phyloP scores from a whole-genome alignment of 148 eudicot species.

The Rheum nobile region DNA sequence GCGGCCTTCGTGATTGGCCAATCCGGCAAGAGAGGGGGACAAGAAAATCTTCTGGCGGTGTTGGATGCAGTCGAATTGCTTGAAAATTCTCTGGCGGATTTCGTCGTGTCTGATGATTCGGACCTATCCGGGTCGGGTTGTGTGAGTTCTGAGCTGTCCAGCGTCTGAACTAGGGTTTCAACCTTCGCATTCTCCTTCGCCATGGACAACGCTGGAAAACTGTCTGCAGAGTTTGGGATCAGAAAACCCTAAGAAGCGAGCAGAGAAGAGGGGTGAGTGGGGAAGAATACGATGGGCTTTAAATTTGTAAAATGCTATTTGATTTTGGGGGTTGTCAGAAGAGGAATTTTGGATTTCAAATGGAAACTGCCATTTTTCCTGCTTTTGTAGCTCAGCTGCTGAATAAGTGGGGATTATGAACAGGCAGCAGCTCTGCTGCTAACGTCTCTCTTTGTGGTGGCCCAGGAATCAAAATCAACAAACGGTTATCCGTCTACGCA shows the following conservation, averaged over 20 bases:
- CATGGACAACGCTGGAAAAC: not conserved
- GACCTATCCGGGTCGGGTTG: not conserved
- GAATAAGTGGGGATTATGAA: not conserved
- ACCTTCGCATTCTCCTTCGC: not conserved
- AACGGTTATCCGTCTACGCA: too few relatives aligned
- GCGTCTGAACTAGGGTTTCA: not conserved
- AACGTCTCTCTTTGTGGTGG: constrained; percentile 9
- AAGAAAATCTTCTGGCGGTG: constrained; percentile 15
- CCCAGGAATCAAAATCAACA: too few relatives aligned
- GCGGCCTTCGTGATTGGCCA: constrained; percentile 74
- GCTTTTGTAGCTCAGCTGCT: not conserved
- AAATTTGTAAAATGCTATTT: not conserved
- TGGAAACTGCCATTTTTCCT: constrained; percentile 6
- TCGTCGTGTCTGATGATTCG: not conserved
- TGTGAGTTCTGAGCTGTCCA: not conserved
- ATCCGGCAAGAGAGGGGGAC: constrained; percentile 33
- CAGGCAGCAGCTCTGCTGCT: not conserved
- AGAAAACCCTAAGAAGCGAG: not conserved
- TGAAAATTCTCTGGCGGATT: not conserved
- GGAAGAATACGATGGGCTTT: not conserved
- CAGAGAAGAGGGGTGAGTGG: not conserved
- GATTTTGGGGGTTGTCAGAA: not conserved
- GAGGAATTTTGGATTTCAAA: constrained; percentile 2
- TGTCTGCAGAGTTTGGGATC: not conserved
- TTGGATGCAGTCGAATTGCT: not conserved